Base-by-base conservation (phyloP, 2,329 filamentous ascomycete genomes). In the Aspergillus fumigatus region DNA sequence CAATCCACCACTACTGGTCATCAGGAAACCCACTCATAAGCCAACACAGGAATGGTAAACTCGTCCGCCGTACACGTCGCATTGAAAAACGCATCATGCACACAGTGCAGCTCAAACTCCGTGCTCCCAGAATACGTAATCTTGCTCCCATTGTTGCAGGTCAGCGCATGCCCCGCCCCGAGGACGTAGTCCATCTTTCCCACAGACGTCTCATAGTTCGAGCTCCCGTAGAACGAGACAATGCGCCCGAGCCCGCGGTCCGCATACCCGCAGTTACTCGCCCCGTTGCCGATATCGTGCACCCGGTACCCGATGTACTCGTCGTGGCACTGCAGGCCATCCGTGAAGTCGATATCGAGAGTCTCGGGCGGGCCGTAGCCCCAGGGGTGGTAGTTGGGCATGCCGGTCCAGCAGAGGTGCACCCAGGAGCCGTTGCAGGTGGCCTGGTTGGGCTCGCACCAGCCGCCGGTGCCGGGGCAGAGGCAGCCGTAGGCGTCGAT, bases 371-470 rank as follows among this genome's bases (percentile, higher is more conserved):
- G 66, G 0, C 67, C 66, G 47, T 68, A 69, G 0, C 67, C 67
- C 67, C 66, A 69, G 1, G 66, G 67, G n/a, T 67, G 50, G 53
- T 69, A 69, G 53, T 64, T 68, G 2, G 67, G 67, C 67, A 68
- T 65, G 8, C 67, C 67, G 2, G 66, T 69, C 11, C 51, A 68
- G 62, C 67, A 69, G 25, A 67, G 58, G 26, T 55, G 55, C 8
- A 68, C 66, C 61, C 65, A 62, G 29, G 55, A 59, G 3, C 64
- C 60, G 38, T 62, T 62, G 59, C 67, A 69, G 25, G 64, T 68
- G 17, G 59, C 54, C 1, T 62, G 62, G 51, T 65, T 48, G 0
- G 65, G 67, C 2, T 61, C 51, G 32, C 66, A 67, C 67, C 66
- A 69, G 19, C 23, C 49, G 14, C 40, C 38, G 1, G 57, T 55